Conservation (phyloP, 345 rosid genomes). For the Bretschneidera sinensis region DNA sequence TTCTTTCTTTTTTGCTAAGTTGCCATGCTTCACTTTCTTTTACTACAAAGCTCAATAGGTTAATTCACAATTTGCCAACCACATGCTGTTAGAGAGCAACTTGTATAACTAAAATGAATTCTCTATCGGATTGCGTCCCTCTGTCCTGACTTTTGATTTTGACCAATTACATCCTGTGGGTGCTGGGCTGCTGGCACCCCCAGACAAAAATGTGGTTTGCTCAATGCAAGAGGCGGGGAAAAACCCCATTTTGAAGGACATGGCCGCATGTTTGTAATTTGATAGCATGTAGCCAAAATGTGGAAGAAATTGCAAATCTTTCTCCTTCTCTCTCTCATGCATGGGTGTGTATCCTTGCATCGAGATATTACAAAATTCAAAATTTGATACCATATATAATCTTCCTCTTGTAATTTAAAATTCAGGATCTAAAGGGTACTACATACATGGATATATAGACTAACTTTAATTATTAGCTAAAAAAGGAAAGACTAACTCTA, state of each 20-base stretch:
- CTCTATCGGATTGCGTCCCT: background rate
- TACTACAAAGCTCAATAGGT: background rate
- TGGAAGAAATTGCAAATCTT: background rate
- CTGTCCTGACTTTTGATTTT: no score
- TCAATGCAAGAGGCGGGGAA: no score
- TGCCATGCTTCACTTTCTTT: background rate
- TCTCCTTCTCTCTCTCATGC: background rate
- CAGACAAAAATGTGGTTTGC: no score
- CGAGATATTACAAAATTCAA: no score
- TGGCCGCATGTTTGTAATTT: no score
- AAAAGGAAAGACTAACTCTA: background rate
- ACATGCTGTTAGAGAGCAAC: background rate
- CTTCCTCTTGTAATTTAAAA: background rate
- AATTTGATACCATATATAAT: background rate
- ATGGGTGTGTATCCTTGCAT: no score
- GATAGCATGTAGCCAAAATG: no score
- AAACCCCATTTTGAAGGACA: no score
- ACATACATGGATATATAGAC: no score
- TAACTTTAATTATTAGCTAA: background rate
- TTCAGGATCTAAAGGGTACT: no score
- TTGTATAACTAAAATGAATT: background rate
- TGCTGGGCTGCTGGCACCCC: no score
- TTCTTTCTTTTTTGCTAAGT: no score
- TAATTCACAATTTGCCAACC: background rate
- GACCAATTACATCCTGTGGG: background rate